Evolutionary conservation across 441 rosid genomes (phyloP).

Genomic region (Geranium incanum): DNA sequence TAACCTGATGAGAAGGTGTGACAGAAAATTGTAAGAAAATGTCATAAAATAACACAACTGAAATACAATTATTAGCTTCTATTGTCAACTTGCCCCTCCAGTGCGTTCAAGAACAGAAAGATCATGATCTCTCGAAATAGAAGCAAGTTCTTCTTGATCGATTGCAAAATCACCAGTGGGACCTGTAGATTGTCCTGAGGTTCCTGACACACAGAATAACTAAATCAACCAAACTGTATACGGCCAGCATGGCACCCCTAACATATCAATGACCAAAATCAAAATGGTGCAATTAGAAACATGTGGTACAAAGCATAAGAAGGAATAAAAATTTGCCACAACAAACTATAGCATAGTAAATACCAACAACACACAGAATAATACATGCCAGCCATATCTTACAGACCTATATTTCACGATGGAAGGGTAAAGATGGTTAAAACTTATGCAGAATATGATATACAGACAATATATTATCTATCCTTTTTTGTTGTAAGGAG

Average conservation of each 20-base stretch:
- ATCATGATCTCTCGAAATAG: constrained; percentile 68
- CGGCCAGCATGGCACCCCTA: background rate
- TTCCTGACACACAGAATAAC: constrained; percentile 36
- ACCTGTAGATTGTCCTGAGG: constrained; percentile 17
- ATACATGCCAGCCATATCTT: too few relatives aligned
- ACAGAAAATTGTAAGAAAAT: constrained; percentile 1
- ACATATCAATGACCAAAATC: background rate
- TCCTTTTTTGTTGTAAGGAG: too few relatives aligned
- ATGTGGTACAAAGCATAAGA: background rate
- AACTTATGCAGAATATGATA: too few relatives aligned
- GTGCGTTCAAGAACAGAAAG: constrained; percentile 41
- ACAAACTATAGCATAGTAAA: background rate
- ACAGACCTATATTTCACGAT: too few relatives aligned
- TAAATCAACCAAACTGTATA: background rate
- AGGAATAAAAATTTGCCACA: background rate
- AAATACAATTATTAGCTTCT: constrained; percentile 9
- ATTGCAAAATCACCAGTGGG: constrained; percentile 52
- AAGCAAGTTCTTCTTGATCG: constrained; percentile 52
- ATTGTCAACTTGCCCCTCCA: constrained; percentile 62
- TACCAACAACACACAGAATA: too few relatives aligned
- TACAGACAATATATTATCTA: too few relatives aligned
- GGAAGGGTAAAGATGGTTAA: too few relatives aligned
- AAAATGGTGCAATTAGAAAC: background rate
- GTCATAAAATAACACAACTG: background rate
- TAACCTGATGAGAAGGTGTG: constrained; percentile 40